A percentile compares a stretch with the other conserved stretches of the same genome.
Evolutionary conservation across 75 land plant genomes (phyloP).

Genomic region (Chamaecyparis obtusa): DNA sequence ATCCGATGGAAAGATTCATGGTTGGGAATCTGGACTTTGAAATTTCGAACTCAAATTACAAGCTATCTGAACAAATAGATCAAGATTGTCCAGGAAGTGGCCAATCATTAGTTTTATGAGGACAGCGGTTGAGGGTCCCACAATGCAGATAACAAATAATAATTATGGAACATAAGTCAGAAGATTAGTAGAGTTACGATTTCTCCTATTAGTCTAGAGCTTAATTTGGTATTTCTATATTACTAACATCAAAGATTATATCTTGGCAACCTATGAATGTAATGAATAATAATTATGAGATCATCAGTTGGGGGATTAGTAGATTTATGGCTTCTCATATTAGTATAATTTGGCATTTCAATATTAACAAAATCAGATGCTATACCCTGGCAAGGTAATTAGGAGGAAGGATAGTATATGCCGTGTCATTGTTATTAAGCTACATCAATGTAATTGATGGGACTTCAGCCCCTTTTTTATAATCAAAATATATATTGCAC

Average conservation of each 20-base stretch:
- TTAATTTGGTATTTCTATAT: background rate
- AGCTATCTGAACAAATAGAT: background rate
- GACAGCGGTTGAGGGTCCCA: background rate
- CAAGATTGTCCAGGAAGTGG: background rate
- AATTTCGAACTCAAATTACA: background rate
- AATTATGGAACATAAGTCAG: background rate
- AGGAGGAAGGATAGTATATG: background rate
- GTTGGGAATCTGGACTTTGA: background rate
- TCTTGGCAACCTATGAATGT: background rate
- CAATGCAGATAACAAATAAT: background rate
- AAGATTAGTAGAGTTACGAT: background rate
- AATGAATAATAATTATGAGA: background rate
- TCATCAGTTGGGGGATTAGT: background rate
- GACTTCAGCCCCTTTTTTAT: background rate
- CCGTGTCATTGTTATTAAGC: background rate
- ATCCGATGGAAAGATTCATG: background rate
- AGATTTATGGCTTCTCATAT: background rate
- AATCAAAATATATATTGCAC: background rate
- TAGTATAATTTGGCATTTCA: background rate
- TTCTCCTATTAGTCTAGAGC: background rate
- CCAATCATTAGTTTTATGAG: background rate
- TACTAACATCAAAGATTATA: background rate
- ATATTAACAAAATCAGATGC: background rate
- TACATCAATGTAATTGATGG: background rate
- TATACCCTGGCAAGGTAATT: background rate